Conservation (phyloP, 2,329 filamentous ascomycete genomes). For the Penicillium brevicompactum region DNA sequence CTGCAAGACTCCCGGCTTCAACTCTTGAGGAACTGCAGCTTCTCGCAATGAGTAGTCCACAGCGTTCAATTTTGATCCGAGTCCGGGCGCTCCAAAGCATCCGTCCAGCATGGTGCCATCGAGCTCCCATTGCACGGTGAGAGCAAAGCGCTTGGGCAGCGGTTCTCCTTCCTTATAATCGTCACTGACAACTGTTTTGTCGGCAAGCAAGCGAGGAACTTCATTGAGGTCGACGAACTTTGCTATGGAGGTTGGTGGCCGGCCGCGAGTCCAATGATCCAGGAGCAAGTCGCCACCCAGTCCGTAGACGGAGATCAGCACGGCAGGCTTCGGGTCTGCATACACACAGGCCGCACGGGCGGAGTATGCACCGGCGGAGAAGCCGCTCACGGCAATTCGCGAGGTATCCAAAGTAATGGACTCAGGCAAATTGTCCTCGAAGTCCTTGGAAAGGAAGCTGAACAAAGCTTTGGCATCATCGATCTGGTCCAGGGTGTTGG, state of each 20-base stretch:
- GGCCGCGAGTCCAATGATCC: slow-evolving; percentile 21
- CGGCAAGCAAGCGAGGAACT: slow-evolving; percentile 14
- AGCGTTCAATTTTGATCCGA: slow-evolving; percentile 12
- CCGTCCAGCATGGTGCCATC: slow-evolving; percentile 24
- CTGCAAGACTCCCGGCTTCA: slow-evolving; percentile 19
- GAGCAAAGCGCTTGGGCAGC: slow-evolving; percentile 18
- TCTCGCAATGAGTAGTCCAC: slow-evolving; percentile 13
- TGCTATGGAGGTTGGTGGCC: slow-evolving; percentile 23
- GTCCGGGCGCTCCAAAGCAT: slow-evolving; percentile 13
- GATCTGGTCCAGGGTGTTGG: slow-evolving; percentile 22
- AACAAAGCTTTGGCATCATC: slow-evolving; percentile 21
- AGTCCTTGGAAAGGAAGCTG: slow-evolving; percentile 13
- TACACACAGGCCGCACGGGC: slow-evolving; percentile 26
- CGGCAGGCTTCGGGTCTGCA: slow-evolving; percentile 20
- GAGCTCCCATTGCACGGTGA: slow-evolving; percentile 24
- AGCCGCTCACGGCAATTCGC: slow-evolving; percentile 22
- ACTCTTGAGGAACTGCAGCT: slow-evolving; percentile 11
- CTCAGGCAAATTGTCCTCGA: slow-evolving; percentile 9
- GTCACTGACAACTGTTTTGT: slow-evolving; percentile 23
- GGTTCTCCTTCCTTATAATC: slow-evolving; percentile 2
- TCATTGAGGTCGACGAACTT: slow-evolving; percentile 12
- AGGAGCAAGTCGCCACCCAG: slow-evolving; percentile 19
- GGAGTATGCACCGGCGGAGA: slow-evolving; percentile 26
- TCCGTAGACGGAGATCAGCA: slow-evolving; percentile 17
- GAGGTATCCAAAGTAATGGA: slow-evolving; percentile 12